Conservation (phyloP, 441 rosid genomes). For the Dalechampia spathulata region DNA sequence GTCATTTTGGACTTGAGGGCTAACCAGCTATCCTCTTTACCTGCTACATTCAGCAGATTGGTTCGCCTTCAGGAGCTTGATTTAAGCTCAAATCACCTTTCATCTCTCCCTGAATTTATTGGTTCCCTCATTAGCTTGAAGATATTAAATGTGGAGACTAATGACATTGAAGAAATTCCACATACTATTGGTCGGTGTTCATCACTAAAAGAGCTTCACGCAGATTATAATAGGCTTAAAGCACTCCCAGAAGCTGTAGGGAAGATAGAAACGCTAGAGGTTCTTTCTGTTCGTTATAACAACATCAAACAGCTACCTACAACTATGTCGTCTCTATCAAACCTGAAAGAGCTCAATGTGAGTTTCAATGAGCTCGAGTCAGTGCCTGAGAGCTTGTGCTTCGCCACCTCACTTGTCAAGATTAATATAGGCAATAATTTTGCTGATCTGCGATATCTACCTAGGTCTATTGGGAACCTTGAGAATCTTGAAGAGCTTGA, state of each 20-base stretch:
- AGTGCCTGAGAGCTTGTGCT: constrained; percentile 91
- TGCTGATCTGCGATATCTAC: constrained; percentile 73
- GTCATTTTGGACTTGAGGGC: constrained; percentile 64
- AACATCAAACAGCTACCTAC: constrained; percentile 86
- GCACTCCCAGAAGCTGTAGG: constrained; percentile 99
- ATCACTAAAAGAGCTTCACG: constrained; percentile 61
- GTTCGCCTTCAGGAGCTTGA: constrained; percentile 76
- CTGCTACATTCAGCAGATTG: constrained; percentile 52
- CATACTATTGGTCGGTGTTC: constrained; percentile 67
- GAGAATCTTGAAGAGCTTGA: constrained; percentile 89
- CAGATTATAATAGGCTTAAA: constrained; percentile 83
- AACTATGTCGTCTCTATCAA: constrained; percentile 74
- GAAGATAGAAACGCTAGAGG: constrained; percentile 67
- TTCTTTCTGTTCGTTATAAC: constrained; percentile 75
- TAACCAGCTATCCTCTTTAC: constrained; percentile 69
- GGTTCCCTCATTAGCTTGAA: constrained; percentile 64
- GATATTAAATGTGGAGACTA: constrained; percentile 71
- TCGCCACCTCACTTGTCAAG: constrained; percentile 77
- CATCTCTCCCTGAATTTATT: constrained; percentile 52
- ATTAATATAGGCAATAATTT: constrained; percentile 90
- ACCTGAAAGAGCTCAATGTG: constrained; percentile 75
- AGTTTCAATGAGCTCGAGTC: constrained; percentile 99
- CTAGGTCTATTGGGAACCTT: constrained; percentile 89
- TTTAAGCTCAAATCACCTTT: constrained; percentile 61
- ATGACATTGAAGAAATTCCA: constrained; percentile 81